Evolutionary conservation across 2,329 filamentous ascomycete species (phyloP).

Genomic region (Xylaria arbuscula): DNA sequence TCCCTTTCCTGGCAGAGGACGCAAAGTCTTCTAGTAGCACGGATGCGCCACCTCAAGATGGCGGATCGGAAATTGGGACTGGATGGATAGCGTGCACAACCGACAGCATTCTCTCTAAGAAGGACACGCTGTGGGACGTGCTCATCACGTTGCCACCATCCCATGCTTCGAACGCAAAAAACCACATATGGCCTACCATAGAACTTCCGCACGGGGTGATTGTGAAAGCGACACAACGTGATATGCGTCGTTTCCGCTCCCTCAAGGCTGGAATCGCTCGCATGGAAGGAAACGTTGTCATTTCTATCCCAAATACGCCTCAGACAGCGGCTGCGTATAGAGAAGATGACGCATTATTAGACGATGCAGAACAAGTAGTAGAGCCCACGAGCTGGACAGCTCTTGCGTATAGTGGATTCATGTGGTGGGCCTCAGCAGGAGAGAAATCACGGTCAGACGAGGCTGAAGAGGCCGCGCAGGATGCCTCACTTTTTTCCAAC

Average conservation of each 20-base stretch:
- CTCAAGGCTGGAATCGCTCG: constrained; percentile 72
- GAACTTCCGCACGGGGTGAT: constrained; percentile 71
- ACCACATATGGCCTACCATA: constrained; percentile 80
- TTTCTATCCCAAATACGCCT: constrained; percentile 41
- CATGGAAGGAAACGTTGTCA: constrained; percentile 48
- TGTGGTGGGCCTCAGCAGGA: constrained; percentile 90
- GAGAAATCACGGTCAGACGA: constrained; percentile 73
- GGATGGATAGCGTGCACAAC: constrained; percentile 97
- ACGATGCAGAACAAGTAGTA: constrained; percentile 57
- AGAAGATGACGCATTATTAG: constrained; percentile 40
- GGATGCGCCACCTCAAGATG: constrained; percentile 44
- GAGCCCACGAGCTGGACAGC: constrained; percentile 76
- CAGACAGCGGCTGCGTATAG: constrained; percentile 35
- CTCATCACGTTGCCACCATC: constrained; percentile 82
- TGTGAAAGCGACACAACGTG: constrained; percentile 89
- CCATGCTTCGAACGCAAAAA: constrained; percentile 66
- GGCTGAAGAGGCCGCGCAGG: constrained; percentile 66
- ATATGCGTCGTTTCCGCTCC: constrained; percentile 81
- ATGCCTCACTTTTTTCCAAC: constrained; percentile 64
- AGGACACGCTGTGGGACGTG: constrained; percentile 88
- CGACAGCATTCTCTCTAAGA: constrained; percentile 89
- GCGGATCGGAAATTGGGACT: constrained; percentile 61
- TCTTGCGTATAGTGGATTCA: constrained; percentile 83
- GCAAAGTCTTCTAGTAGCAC: constrained; percentile 58
- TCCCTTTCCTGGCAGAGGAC: constrained; percentile 77